Evolutionary conservation across 73 alveolate species (phyloP).

Genomic region (Breviolum minutum): DNA sequence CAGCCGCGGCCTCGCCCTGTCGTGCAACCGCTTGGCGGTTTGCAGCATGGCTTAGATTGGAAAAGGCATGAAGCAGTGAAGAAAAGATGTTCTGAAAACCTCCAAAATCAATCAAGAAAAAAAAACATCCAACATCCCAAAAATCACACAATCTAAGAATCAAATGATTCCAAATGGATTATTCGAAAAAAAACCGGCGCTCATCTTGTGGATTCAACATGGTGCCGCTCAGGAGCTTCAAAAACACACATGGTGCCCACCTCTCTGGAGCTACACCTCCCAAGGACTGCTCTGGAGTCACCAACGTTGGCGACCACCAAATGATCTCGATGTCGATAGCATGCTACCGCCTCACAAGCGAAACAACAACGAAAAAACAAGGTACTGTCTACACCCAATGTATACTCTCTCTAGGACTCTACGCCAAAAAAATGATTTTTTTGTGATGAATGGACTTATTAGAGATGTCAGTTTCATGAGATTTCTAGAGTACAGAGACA

Average conservation of each 20-base stretch:
- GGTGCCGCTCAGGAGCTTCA: not conserved
- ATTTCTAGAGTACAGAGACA: no score
- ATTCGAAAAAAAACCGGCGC: no score
- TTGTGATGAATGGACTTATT: no score
- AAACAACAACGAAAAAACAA: not conserved
- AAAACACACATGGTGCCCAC: not conserved
- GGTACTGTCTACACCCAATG: no score
- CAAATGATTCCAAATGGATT: not conserved
- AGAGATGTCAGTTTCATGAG: no score
- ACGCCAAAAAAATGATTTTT: no score
- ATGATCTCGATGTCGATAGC: constrained; percentile 82
- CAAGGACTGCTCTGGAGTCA: constrained; percentile 84
- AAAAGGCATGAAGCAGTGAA: not conserved
- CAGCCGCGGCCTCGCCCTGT: constrained; percentile 55
- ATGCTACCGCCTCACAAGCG: constrained; percentile 38
- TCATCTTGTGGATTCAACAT: no score
- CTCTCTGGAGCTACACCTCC: constrained; percentile 89
- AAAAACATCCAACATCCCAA: not conserved
- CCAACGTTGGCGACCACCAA: constrained; percentile 89
- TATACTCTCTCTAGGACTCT: no score
- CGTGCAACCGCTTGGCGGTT: not conserved
- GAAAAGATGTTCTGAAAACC: no score
- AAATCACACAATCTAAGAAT: not conserved
- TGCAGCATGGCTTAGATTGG: not conserved
- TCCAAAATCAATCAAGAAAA: no score